These are phyloP conservation scores for Fusarium algeriense DNA, from an alignment of 2,329 filamentous ascomycete genomes.

Conservation along the genomic window DNA sequence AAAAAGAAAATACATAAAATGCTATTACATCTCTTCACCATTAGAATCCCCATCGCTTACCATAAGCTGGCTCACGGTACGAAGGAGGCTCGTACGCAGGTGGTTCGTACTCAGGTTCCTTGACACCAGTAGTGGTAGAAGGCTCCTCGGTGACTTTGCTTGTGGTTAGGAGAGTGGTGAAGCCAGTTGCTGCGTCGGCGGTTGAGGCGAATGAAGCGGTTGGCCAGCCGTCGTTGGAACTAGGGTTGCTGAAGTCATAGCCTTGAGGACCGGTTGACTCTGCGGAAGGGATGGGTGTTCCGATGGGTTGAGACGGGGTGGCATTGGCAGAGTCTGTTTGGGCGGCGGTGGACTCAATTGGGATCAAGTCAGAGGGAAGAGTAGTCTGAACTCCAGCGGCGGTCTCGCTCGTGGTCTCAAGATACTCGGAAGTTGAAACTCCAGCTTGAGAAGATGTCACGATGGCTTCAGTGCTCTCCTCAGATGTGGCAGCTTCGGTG, in stretches of 20 bases:
- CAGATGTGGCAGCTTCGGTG: background rate
- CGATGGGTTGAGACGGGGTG: background rate
- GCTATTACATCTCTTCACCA: conserved; percentile 7
- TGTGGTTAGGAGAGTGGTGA: conserved; percentile 45
- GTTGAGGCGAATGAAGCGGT: conserved; percentile 17
- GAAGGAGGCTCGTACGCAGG: conserved; percentile 45
- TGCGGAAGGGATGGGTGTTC: background rate
- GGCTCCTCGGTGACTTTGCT: conserved; percentile 30
- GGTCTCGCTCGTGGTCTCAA: background rate
- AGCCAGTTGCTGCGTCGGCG: conserved; percentile 20
- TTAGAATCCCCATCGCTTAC: conserved; percentile 37
- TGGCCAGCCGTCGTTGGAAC: conserved; percentile 23
- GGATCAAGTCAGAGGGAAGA: conserved; percentile 3
- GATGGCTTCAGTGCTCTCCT: background rate
- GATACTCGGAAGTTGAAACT: background rate
- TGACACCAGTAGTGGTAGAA: background rate
- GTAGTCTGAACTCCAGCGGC: background rate
- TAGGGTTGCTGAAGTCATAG: conserved; percentile 29
- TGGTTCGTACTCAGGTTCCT: conserved; percentile 34
- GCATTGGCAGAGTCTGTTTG: background rate
- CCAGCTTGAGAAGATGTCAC: background rate
- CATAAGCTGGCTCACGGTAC: conserved; percentile 39
- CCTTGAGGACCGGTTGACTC: conserved; percentile 19
- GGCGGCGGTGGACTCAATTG: background rate
- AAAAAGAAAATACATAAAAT: background rate